phyloP scores from a whole-genome alignment of 495 filamentous ascomycete genomes.

The Pseudoneurospora amorphoporcata region DNA sequence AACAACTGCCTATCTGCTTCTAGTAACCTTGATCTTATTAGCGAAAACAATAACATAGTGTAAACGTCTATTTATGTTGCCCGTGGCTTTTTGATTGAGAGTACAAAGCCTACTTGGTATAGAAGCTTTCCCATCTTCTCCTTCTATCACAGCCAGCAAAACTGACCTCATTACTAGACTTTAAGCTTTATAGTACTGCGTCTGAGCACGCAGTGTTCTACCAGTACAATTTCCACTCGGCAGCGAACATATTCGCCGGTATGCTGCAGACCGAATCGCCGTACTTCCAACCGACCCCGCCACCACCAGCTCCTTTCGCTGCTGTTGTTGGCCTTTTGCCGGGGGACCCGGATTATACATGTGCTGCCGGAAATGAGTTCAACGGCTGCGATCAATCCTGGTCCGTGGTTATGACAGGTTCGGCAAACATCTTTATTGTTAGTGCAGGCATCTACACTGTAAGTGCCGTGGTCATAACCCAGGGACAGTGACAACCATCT shows the following conservation, averaged over 20 bases:
- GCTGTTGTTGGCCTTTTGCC: slow-evolving; percentile 6
- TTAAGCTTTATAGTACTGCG: too few relatives aligned
- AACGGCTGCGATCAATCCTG: slow-evolving; percentile 14
- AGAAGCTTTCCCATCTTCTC: too few relatives aligned
- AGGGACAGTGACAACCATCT: too few relatives aligned
- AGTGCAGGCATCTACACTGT: slow-evolving; percentile 13
- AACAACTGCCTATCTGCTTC: fast-evolving
- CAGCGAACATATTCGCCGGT: slow-evolving; percentile 67
- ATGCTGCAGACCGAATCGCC: slow-evolving; percentile 81
- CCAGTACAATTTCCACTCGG: slow-evolving; percentile 63
- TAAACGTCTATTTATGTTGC: slow-evolving; percentile 82
- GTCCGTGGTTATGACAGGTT: slow-evolving; percentile 14
- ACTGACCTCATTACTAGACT: too few relatives aligned
- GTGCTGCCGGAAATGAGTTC: background rate
- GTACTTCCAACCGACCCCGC: slow-evolving; percentile 75
- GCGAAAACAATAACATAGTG: slow-evolving; percentile 42
- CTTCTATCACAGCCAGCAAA: too few relatives aligned
- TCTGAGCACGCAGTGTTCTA: slow-evolving; percentile 73
- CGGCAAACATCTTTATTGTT: slow-evolving; percentile 11
- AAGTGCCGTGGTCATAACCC: slow-evolving; percentile 8
- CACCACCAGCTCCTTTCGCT: slow-evolving; percentile 49
- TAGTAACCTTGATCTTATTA: too few relatives aligned
- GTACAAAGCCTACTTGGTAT: slow-evolving; percentile 36
- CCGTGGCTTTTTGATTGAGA: slow-evolving; percentile 66
- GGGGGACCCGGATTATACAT: slow-evolving; percentile 9